Evolutionary conservation across 2,329 filamentous ascomycete genomes (phyloP), one percentile per base, ranked within the genome.

Genomic region (Neonectria neomacrospora): DNA sequence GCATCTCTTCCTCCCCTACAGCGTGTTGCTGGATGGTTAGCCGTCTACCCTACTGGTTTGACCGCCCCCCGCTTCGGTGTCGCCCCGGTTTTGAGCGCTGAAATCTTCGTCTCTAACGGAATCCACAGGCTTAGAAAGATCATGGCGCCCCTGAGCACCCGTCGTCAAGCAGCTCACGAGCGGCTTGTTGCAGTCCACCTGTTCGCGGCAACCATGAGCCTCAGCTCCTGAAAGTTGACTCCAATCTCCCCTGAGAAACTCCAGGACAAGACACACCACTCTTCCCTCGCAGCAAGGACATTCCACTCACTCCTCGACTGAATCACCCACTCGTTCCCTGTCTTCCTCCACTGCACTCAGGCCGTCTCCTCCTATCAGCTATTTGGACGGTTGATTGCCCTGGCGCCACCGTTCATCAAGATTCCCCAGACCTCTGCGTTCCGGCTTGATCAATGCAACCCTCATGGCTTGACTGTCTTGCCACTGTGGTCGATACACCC

Each of bases 381-480:
- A 11, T 16, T 47, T 28, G 23, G n/a, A 48, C 45, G 23, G 16
- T 14, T 30, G 16, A 9, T 4, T 26, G 7, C 16, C 23, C 23
- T 52, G 56, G 37, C 28, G 20, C 56, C 28, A 53, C 41, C 22
- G 12, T 34, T 34, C 45, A n/a, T n/a, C 26, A 26, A 16, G 23
- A 47, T 20, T 39, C 30, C 42, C 32, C 20, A 12, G 48, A 23
- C 23, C 9, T 47, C 45, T 18, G 34, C 42, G 56, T 53, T 58
- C 45, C 39, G 52, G 42, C 32, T 39, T 58, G 48, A 58, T 47
- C 39, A 39, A 58, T 58, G 55, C 55, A 20, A 52, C 47, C 23
- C 42, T 52, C 26, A 53, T 45, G 48, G 30, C n/a, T 44, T 47
- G 37, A 47, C 12, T n/a, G 50, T 45, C 47, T 28, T 48, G 41